Conservation (phyloP, 140 eudicot species). For the Flaveria floridana region DNA sequence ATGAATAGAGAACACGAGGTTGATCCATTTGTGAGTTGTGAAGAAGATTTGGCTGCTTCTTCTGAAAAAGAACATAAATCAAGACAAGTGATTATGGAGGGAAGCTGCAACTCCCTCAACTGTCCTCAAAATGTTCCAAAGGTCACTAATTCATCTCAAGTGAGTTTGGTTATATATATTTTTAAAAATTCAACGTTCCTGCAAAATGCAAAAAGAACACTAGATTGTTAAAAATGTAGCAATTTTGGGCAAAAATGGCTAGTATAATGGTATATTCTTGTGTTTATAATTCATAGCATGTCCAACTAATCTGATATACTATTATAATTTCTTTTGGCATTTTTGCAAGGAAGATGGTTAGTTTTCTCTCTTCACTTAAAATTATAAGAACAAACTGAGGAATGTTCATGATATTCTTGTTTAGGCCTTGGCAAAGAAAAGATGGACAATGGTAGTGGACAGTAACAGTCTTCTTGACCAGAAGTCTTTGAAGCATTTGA, state of each 20-base stretch:
- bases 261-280: not conserved
- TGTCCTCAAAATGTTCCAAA: slow-evolving; percentile 31
- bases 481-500: slow-evolving; percentile 71
- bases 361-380: slow-evolving; percentile 2
- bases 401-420: slow-evolving; percentile 17
- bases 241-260: not conserved
- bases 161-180: not conserved
- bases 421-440: slow-evolving; percentile 45
- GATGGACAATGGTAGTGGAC: slow-evolving; percentile 83
- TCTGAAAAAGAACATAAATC: slow-evolving; percentile 36
- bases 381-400: not conserved
- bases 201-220: not conserved
- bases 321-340: not conserved
- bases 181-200: not conserved
- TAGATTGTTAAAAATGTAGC: not conserved
- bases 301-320: not conserved
- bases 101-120: slow-evolving; percentile 32
- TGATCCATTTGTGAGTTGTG: slow-evolving; percentile 15
- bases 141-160: slow-evolving; percentile 18
- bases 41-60: slow-evolving; percentile 21
- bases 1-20: not conserved
- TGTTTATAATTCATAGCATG: not conserved
- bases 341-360: slow-evolving; percentile 4
- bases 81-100: slow-evolving; percentile 22
- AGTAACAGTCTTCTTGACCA: slow-evolving; percentile 54